Conservation (phyloP, 805 yeast genomes). For the Scheffersomyces amazonensis region DNA sequence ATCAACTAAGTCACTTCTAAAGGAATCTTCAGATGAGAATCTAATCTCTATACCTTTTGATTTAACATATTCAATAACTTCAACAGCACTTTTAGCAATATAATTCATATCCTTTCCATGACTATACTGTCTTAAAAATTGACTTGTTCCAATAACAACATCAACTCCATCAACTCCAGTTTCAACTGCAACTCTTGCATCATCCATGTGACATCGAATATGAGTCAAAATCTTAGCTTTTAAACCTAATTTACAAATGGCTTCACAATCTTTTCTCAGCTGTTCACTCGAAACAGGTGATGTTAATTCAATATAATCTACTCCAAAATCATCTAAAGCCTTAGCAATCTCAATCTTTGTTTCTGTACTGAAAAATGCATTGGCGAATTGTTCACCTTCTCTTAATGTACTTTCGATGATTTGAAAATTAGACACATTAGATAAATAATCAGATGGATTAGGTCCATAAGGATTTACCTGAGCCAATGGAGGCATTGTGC, state of each 20-base stretch:
- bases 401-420: slow-evolving; percentile 92
- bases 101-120: slow-evolving; percentile 99
- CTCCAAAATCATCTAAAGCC: slow-evolving; percentile 97
- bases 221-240: slow-evolving; percentile 95
- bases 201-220: slow-evolving; percentile 98
- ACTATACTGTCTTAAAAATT: slow-evolving; percentile 87
- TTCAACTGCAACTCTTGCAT: slow-evolving; percentile 93
- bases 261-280: slow-evolving; percentile 90
- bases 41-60: slow-evolving; percentile 95
- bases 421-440: slow-evolving; percentile 87
- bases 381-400: slow-evolving; percentile 99
- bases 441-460: slow-evolving; percentile 86
- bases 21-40: slow-evolving; percentile 95
- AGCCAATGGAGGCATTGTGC: slow-evolving; percentile 23
- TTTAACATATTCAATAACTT: slow-evolving; percentile 96
- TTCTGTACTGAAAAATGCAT: slow-evolving; percentile 91
- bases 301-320: slow-evolving; percentile 94
- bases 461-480: slow-evolving; percentile 85
- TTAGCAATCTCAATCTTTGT: slow-evolving; percentile 96
- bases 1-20: slow-evolving; percentile 95
- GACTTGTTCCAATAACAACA: slow-evolving; percentile 96
- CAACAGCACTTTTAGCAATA: slow-evolving; percentile 93
- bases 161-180: slow-evolving; percentile 99
- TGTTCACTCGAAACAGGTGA: slow-evolving; percentile 98
- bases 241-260: slow-evolving; percentile 94